Evolutionary conservation across 2,329 filamentous ascomycete genomes (phyloP).

Genomic region (Venturia nashicola): DNA sequence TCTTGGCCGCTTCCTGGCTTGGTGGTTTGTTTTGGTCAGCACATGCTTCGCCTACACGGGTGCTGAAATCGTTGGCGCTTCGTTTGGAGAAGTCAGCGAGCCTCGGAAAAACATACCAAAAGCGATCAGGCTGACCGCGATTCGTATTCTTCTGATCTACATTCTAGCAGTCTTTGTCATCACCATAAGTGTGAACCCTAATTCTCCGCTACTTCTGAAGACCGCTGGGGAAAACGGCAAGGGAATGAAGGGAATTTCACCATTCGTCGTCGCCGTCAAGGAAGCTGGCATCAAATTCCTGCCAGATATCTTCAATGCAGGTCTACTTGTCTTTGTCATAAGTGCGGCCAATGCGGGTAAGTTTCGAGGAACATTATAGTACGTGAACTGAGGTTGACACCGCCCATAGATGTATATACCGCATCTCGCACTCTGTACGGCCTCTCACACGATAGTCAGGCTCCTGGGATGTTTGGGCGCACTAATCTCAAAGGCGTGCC

Average conservation of each 20-base stretch:
- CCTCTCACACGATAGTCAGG: conserved; percentile 29
- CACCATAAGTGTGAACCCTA: conserved; percentile 6
- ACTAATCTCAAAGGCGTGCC: conserved; percentile 29
- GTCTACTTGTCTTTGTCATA: neutral
- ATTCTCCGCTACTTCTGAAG: neutral
- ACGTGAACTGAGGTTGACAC: neutral
- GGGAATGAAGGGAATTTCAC: conserved; percentile 1
- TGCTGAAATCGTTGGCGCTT: conserved; percentile 9
- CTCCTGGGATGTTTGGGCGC: conserved; percentile 24
- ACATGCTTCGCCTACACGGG: conserved; percentile 30
- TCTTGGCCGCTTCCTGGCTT: conserved; percentile 28
- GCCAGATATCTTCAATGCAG: conserved; percentile 8
- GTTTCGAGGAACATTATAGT: neutral
- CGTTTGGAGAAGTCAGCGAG: conserved; percentile 9
- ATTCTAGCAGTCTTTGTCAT: conserved; percentile 9
- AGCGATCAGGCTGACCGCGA: conserved; percentile 7
- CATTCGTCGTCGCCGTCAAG: conserved; percentile 10
- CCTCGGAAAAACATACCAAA: conserved; percentile 11
- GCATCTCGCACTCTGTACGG: conserved; percentile 31
- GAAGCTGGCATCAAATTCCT: conserved; percentile 5
- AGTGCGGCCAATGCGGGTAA: conserved; percentile 9
- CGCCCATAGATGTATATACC: conserved; percentile 21
- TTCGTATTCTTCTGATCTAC: conserved; percentile 10
- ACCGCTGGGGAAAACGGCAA: neutral
- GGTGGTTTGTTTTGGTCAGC: conserved; percentile 27